Conservation (phyloP, 2,329 filamentous ascomycete species). For the Cordyceps cateniannulata region DNA sequence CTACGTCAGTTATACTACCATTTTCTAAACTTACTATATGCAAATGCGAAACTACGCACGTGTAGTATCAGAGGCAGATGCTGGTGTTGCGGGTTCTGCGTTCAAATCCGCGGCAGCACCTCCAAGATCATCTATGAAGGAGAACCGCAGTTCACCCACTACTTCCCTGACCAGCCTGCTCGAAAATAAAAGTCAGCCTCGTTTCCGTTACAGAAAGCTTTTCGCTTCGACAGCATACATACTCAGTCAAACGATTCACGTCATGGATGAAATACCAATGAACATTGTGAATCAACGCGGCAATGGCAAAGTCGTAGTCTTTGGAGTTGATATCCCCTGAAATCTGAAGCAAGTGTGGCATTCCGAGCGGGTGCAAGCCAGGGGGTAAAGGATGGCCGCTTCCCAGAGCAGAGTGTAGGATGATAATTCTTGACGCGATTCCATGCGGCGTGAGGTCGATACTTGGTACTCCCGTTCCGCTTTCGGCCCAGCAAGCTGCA, state of each 20-base stretch:
- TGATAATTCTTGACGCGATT: conserved; percentile 4
- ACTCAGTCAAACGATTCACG: conserved; percentile 9
- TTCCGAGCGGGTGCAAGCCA: neutral
- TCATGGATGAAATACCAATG: conserved; percentile 10
- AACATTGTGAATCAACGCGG: conserved; percentile 6
- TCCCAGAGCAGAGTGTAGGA: conserved; percentile 1
- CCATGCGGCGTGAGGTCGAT: conserved; percentile 7
- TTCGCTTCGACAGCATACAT: neutral
- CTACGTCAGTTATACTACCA: neutral
- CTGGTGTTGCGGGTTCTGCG: neutral
- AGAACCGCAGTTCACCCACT: conserved; percentile 7
- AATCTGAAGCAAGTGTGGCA: neutral
- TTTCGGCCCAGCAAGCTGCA: conserved; percentile 5
- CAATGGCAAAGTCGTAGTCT: conserved; percentile 6
- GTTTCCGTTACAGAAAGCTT: too few relatives aligned
- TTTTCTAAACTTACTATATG: neutral
- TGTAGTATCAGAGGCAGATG: neutral
- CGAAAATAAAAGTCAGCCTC: neutral
- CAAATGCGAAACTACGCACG: neutral
- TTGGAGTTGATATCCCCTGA: neutral
- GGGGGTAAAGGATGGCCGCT: conserved; percentile 6
- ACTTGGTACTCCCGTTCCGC: neutral
- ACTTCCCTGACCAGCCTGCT: conserved; percentile 1
- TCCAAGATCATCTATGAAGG: conserved; percentile 3
- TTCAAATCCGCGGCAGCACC: neutral